These are phyloP conservation scores for Russula emetica DNA, from an alignment of 768 basidiomycete genomes.

Conservation along the genomic window DNA sequence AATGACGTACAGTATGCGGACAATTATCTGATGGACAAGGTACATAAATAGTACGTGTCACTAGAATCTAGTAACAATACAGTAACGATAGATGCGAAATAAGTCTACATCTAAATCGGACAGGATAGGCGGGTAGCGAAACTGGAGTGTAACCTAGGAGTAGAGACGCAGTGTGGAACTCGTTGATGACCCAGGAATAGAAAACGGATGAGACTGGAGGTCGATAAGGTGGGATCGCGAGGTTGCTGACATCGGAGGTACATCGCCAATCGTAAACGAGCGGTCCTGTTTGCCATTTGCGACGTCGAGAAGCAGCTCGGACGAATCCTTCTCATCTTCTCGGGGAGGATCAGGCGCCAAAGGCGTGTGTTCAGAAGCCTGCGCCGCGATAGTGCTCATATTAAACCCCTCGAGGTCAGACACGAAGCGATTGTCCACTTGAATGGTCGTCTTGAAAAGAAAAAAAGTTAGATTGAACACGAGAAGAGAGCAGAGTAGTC, in stretches of 20 bases:
- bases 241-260: slow-evolving; percentile 23
- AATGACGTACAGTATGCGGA: slow-evolving; percentile 22
- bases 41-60: slow-evolving; percentile 23
- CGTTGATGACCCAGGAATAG: slow-evolving; percentile 14
- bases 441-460: slow-evolving; percentile 48
- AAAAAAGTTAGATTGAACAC: neutral
- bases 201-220: slow-evolving; percentile 8
- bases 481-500: slow-evolving; percentile 11
- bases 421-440: slow-evolving; percentile 53
- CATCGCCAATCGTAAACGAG: slow-evolving; percentile 13
- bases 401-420: slow-evolving; percentile 35
- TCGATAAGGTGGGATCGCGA: slow-evolving; percentile 24
- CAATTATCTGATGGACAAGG: slow-evolving; percentile 24
- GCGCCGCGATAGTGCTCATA: slow-evolving; percentile 32
- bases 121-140: neutral
- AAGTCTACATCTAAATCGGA: slow-evolving; percentile 23
- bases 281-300: slow-evolving; percentile 5
- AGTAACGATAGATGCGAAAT: slow-evolving; percentile 19
- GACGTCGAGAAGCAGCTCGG: neutral
- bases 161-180: slow-evolving; percentile 17
- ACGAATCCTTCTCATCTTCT: slow-evolving; percentile 29
- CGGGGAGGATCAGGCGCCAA: slow-evolving; percentile 32
- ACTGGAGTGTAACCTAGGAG: slow-evolving; percentile 5
- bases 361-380: slow-evolving; percentile 27
- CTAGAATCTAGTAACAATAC: slow-evolving; percentile 23